A percentile compares a stretch with the other conserved stretches of the same genome.
Evolutionary conservation across 2,329 filamentous ascomycete genomes (phyloP).

Genomic region (Fusarium buxicola): DNA sequence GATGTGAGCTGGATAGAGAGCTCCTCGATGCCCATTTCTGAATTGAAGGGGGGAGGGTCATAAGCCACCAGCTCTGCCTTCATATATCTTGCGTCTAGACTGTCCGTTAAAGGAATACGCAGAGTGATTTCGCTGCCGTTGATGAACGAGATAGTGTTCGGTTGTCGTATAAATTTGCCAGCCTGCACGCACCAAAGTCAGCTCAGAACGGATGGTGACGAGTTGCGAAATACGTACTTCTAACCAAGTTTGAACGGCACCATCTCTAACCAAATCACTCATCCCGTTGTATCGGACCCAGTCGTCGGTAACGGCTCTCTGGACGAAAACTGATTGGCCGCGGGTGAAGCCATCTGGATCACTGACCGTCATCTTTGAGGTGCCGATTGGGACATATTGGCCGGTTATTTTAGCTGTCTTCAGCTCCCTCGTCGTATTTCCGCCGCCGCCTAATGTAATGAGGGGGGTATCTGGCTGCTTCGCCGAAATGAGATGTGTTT

Average conservation of each 20-base stretch:
- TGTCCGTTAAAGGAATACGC: slow-evolving; percentile 36
- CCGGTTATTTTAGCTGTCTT: slow-evolving; percentile 31
- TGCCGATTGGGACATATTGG: slow-evolving; percentile 30
- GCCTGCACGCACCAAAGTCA: slow-evolving; percentile 2
- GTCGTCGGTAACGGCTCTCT: slow-evolving; percentile 15
- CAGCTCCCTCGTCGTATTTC: not conserved
- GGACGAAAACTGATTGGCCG: slow-evolving; percentile 31
- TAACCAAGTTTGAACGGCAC: slow-evolving; percentile 33
- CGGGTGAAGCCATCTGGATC: not conserved
- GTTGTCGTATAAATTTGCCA: slow-evolving; percentile 19
- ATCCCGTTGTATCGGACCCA: slow-evolving; percentile 38
- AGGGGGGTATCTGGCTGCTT: slow-evolving; percentile 13
- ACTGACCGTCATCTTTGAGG: slow-evolving; percentile 5
- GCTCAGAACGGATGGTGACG: not conserved
- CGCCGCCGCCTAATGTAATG: slow-evolving; percentile 24
- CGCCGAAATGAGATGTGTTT: too few relatives aligned
- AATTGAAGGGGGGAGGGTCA: slow-evolving; percentile 4
- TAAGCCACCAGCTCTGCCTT: slow-evolving; percentile 23
- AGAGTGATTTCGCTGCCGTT: slow-evolving; percentile 29
- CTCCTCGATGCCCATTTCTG: slow-evolving; percentile 34
- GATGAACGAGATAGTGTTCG: slow-evolving; percentile 27
- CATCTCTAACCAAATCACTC: slow-evolving; percentile 23
- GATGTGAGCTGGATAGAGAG: slow-evolving; percentile 17
- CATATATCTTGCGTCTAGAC: slow-evolving; percentile 24
- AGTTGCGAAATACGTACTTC: slow-evolving; percentile 1